Evolutionary conservation across 768 basidiomycete genomes (phyloP), one percentile per base, ranked within the genome.

Genomic region (Calvatia gigantea): DNA sequence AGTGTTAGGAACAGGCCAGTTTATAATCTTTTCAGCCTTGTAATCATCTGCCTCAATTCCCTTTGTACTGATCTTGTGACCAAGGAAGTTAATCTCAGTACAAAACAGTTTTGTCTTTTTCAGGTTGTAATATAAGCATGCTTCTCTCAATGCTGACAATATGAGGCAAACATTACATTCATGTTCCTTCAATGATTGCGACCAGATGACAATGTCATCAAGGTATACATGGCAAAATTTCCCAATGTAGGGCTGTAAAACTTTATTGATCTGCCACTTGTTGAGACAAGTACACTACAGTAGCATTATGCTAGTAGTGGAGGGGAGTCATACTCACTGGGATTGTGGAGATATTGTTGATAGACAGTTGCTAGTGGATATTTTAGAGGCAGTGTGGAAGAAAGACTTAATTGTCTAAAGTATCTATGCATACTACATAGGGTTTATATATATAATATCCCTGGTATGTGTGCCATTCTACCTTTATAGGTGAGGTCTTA

Each of bases 41-140:
- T 37, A 28, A 15, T 32, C 21, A 42, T 60, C 55, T 1, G 59
- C 2, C 46, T 37, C 0, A 35, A 75, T 61, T 7, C 75, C 71
- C 28, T 69, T 62, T 28, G 69, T 64, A 1, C 70, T 61, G 56
- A 75, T 73, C 9, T 66, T 60, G 39, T 75, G 70, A 9, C 71
- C 67, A 42, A 74, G 61, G 14, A 73, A 53, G n/a, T 69, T 65
- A 35, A 72, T 31, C 31, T 67, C 60, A 0, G 43, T 9, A 0
- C 56, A 60, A 4, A 73, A 63, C 25, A 66, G 11, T 2, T 62
- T 45, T 0, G 35, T 57, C 28, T 67, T 69, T 44, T 58, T 48
- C 0, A 29, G 15, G 28, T 64, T 64, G 2, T 53, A 43, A 19
- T 42, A 61, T 1, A 64, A 23, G 0, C 33, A n/a, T 4, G 58